These are phyloP conservation scores for Hydrangea macrophylla DNA, from an alignment of 148 eudicot species.

Conservation along the genomic window DNA sequence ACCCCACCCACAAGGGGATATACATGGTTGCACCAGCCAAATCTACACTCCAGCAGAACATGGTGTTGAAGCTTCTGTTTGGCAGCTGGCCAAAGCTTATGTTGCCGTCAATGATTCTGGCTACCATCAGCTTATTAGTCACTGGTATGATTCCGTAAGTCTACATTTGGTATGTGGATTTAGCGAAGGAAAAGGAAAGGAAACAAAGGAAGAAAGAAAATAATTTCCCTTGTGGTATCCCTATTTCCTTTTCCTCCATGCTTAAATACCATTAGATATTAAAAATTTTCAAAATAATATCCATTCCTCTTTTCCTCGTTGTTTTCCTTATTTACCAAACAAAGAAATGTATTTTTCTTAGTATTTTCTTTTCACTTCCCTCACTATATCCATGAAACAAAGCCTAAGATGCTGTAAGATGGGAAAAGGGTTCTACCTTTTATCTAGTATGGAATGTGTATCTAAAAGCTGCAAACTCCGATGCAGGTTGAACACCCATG, in stretches of 20 bases:
- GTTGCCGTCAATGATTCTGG: slow-evolving; percentile 93
- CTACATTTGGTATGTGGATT: too few species aligned
- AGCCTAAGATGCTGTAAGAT: neutral
- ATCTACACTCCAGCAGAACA: slow-evolving; percentile 66
- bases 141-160: slow-evolving; percentile 52
- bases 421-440: neutral
- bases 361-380: too few species aligned
- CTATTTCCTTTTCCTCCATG: neutral
- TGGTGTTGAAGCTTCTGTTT: slow-evolving; percentile 59
- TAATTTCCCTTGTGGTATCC: too few species aligned
- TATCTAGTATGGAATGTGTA: neutral
- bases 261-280: neutral
- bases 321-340: too few species aligned
- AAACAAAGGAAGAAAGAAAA: neutral
- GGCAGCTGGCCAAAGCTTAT: slow-evolving; percentile 95
- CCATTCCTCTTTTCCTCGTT: too few species aligned
- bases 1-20: slow-evolving; percentile 66
- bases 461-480: neutral
- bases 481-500: slow-evolving; percentile 77
- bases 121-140: slow-evolving; percentile 85
- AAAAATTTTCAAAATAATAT: too few species aligned
- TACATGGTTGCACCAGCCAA: slow-evolving; percentile 54
- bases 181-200: neutral
- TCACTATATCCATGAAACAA: too few species aligned
- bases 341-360: too few species aligned